Evolutionary conservation across 2,329 filamentous ascomycete genomes (phyloP).

Genomic region (Aspergillus tubingensis): DNA sequence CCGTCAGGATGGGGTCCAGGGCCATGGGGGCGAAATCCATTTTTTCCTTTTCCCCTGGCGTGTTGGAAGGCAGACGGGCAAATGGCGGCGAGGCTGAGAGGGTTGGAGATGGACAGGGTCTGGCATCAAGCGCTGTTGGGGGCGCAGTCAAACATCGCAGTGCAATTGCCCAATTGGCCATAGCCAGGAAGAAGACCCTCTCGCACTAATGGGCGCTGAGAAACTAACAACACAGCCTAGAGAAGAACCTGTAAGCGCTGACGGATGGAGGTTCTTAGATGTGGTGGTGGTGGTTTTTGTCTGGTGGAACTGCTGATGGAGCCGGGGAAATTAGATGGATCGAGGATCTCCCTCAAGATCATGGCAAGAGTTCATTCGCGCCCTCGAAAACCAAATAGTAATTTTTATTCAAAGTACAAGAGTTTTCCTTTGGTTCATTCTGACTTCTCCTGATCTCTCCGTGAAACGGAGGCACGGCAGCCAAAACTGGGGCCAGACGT

Average conservation of each 20-base stretch:
- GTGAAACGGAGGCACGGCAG: background rate
- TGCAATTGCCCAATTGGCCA: background rate
- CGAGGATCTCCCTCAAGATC: too few relatives aligned
- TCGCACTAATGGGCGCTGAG: too few relatives aligned
- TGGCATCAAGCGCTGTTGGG: too few relatives aligned
- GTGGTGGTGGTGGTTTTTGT: too few relatives aligned
- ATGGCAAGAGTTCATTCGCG: too few relatives aligned
- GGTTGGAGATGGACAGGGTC: background rate
- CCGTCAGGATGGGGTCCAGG: background rate
- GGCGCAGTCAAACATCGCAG: background rate
- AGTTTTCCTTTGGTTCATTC: background rate
- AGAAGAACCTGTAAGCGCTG: too few relatives aligned
- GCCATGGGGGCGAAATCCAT: background rate
- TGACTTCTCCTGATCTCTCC: background rate
- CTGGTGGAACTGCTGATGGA: too few relatives aligned
- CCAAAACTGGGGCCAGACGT: background rate
- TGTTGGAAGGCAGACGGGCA: background rate
- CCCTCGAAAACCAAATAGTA: too few relatives aligned
- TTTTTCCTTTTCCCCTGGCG: too few relatives aligned
- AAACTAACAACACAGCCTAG: too few relatives aligned
- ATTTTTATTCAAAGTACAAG: background rate
- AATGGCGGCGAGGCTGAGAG: background rate
- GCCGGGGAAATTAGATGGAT: too few relatives aligned
- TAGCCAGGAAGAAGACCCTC: background rate
- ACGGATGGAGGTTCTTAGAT: too few relatives aligned